Evolutionary conservation across 1,139 yeast species (phyloP).

Genomic region (Zygosaccharomyces pseudobailii): DNA sequence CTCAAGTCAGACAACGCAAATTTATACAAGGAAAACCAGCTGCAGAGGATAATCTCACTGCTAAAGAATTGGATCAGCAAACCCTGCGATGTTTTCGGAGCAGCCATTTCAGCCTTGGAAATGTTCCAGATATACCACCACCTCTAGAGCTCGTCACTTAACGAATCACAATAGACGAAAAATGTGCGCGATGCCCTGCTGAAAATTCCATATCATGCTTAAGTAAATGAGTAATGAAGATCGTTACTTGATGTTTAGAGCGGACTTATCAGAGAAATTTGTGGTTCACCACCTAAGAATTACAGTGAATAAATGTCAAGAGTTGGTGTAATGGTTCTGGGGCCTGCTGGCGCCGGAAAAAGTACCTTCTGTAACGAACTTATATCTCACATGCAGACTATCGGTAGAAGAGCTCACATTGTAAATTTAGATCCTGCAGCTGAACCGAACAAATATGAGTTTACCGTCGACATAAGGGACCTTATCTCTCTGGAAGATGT

Average conservation of each 20-base stretch:
- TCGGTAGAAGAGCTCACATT: constrained; percentile 90
- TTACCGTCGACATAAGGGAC: constrained; percentile 88
- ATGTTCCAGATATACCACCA: constrained; percentile 77
- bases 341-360: constrained; percentile 98
- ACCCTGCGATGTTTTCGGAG: constrained; percentile 50
- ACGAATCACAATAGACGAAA: constrained; percentile 6
- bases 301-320: constrained; percentile 62
- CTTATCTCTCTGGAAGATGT: constrained; percentile 88
- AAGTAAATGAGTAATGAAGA: too few species aligned
- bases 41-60: constrained; percentile 27
- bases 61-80: constrained; percentile 40
- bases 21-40: constrained; percentile 39
- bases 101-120: constrained; percentile 52
- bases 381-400: constrained; percentile 80
- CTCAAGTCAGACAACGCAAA: constrained; percentile 2
- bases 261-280: too few species aligned
- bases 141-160: constrained; percentile 39
- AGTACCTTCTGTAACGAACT: constrained; percentile 87
- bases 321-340: constrained; percentile 91
- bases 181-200: constrained; percentile 5
- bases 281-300: too few species aligned
- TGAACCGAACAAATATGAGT: constrained; percentile 85
- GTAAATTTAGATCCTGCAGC: constrained; percentile 98
- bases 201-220: background rate
- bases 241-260: too few species aligned